Base-by-base conservation (phyloP, 148 eudicot species). In the Arctostaphylos glauca region DNA sequence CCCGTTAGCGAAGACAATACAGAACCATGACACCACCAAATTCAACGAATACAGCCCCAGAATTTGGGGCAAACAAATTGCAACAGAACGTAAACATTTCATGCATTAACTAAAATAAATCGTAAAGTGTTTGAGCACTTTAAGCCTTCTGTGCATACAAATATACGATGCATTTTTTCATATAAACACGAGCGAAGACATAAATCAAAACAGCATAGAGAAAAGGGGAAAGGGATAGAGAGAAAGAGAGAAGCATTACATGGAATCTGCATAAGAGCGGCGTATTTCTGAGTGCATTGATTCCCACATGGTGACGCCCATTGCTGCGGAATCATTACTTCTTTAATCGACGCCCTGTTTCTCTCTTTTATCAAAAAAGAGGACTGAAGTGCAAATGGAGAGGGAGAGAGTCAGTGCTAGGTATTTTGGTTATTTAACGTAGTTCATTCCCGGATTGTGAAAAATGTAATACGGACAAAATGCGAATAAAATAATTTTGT, bases 291-390 rank as follows among this genome's bases (percentile, higher is more conserved):
- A 62, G 97, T 94, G 92, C 99, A 96, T 81, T 94, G 90, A 82
- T 74, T 94, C 48, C 92, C 92, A 76, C 98, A 96, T n/a, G 98
- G 96, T 7, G 98, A 89, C 54, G 90, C 79, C 99, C 99, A 96
- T 83, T 94, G 91, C 66, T 92, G 91, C 4, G 98, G 95, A 82
- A 91, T 88, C 80, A 95, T 86, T 58, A 85, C 86, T 85, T 73
- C 75, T 74, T 60, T 64, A 18, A 9, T 49, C 6, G 15, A 70
- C 66, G 16, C 67, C 59, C 52, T 48, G 50, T 18, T 62, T 43
- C 80, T 14, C 52, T 23, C 43, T 18, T 49, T 3, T 23, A 52
- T n/a, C 53, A 5, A 2, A 75, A 10, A 49, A 3, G 38, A 9
- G 14, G 9, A 70, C 2, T 70, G n/a, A 25, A 66, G 43, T 66